Percentiles rank a stretch among this genome's conserved stretches.
Evolutionary conservation across 441 rosid species (phyloP).

Genomic region (Euphorbia celastroides): DNA sequence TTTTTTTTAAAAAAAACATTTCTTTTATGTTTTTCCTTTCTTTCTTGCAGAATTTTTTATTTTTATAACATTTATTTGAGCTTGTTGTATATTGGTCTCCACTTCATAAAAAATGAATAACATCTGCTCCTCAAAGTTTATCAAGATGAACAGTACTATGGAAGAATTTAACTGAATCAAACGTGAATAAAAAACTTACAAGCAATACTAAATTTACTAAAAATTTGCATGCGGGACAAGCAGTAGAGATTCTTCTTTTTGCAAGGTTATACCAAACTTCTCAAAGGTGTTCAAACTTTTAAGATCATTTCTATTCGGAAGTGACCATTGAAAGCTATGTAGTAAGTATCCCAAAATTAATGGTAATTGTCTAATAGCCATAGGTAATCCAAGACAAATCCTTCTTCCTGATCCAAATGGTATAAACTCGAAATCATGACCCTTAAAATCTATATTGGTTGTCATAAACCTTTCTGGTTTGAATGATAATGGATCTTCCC

Average conservation of each 20-base stretch:
- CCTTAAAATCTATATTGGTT: not conserved
- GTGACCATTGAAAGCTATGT: constrained; percentile 9
- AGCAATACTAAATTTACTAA: not conserved
- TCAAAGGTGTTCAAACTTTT: not conserved
- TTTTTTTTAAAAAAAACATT: too few relatives aligned
- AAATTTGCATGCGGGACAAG: not conserved
- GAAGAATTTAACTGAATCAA: too few relatives aligned
- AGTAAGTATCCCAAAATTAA: constrained; percentile 2
- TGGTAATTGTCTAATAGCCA: constrained; percentile 6
- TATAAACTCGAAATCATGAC: constrained; percentile 7
- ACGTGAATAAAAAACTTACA: too few relatives aligned
- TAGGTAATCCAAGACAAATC: constrained; percentile 8
- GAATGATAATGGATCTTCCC: constrained; percentile 32
- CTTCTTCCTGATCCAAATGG: constrained; percentile 45
- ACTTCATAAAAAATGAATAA: too few relatives aligned
- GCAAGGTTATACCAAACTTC: constrained; percentile 16
- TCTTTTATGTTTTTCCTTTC: too few relatives aligned
- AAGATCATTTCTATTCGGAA: constrained; percentile 1
- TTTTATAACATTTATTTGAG: too few relatives aligned
- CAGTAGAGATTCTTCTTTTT: constrained; percentile 15
- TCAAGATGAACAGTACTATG: too few relatives aligned
- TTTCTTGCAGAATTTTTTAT: too few relatives aligned
- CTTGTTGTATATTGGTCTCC: too few relatives aligned
- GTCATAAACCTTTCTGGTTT: constrained; percentile 15
- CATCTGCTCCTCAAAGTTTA: too few relatives aligned